phyloP scores from a whole-genome alignment of 2,329 filamentous ascomycete genomes.

The Colletotrichum theobromicola region DNA sequence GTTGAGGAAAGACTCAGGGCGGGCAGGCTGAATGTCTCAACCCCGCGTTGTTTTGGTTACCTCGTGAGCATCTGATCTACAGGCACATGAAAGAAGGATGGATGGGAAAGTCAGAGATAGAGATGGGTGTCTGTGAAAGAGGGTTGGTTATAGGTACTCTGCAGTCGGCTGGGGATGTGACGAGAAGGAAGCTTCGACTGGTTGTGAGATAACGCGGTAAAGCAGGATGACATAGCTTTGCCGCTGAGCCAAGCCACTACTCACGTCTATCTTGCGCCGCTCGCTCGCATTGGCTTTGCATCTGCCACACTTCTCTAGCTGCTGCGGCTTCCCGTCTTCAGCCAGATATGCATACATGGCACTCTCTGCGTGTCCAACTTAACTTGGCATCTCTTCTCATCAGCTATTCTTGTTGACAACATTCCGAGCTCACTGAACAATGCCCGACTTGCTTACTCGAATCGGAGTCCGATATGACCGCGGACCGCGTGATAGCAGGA shows the following conservation, averaged over 20 bases:
- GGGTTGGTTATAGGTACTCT: background rate
- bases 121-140: background rate
- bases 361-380: background rate
- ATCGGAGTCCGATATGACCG: background rate
- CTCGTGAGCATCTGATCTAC: background rate
- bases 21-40: background rate
- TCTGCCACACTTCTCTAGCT: background rate
- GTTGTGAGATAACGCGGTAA: background rate
- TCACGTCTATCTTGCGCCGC: background rate
- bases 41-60: background rate
- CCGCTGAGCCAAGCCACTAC: background rate
- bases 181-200: background rate
- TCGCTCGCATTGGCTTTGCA: background rate
- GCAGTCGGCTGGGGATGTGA: background rate
- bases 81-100: background rate
- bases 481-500: background rate
- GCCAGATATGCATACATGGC: background rate
- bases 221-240: constrained; percentile 1
- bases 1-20: background rate
- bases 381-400: background rate
- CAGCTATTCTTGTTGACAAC: background rate
- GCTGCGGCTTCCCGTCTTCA: constrained; percentile 10
- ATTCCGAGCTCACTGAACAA: background rate
- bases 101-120: background rate
- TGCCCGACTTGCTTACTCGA: constrained; percentile 10